Percentiles rank a stretch among this genome's conserved stretches.
Conservation (phyloP, 2,329 filamentous ascomycete species). For the Aspergillus pseudotamarii region DNA sequence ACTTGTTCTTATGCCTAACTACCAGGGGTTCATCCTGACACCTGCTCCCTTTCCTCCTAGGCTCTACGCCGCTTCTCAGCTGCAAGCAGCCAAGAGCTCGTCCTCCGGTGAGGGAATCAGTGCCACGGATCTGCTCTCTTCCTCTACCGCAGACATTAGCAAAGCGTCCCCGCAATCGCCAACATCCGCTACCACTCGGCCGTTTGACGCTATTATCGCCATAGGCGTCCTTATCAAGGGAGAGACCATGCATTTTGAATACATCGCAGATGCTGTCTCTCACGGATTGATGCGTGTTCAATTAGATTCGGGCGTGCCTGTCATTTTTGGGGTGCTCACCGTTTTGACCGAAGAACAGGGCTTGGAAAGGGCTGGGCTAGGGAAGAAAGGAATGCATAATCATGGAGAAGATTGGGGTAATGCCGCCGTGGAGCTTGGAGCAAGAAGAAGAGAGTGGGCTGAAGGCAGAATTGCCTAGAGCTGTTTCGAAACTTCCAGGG, state of each 20-base stretch:
- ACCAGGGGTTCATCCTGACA: background rate
- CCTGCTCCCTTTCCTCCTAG: conserved; percentile 46
- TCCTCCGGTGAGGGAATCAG: conserved; percentile 39
- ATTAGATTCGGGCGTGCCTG: conserved; percentile 82
- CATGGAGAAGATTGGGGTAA: conserved; percentile 96
- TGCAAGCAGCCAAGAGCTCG: conserved; percentile 69
- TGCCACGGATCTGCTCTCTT: conserved; percentile 62
- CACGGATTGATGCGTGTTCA: conserved; percentile 95
- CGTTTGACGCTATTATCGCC: conserved; percentile 93
- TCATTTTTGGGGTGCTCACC: conserved; percentile 90
- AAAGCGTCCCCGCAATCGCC: conserved; percentile 45
- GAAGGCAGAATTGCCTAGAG: conserved; percentile 62
- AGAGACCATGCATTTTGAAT: conserved; percentile 99
- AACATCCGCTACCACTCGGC: conserved; percentile 43
- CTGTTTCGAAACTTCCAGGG: background rate
- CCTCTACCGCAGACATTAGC: conserved; percentile 68
- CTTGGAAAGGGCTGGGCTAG: conserved; percentile 77
- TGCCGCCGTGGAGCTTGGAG: conserved; percentile 90
- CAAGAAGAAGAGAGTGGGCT: conserved; percentile 83
- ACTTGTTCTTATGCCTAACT: background rate
- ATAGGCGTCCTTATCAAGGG: conserved; percentile 98
- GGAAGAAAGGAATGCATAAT: conserved; percentile 67
- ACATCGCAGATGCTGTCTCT: conserved; percentile 88
- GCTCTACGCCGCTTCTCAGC: conserved; percentile 81
- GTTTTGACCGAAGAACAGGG: conserved; percentile 88